Base-by-base conservation (phyloP, 768 basidiomycete species). In the Termitomyces sp. region DNA sequence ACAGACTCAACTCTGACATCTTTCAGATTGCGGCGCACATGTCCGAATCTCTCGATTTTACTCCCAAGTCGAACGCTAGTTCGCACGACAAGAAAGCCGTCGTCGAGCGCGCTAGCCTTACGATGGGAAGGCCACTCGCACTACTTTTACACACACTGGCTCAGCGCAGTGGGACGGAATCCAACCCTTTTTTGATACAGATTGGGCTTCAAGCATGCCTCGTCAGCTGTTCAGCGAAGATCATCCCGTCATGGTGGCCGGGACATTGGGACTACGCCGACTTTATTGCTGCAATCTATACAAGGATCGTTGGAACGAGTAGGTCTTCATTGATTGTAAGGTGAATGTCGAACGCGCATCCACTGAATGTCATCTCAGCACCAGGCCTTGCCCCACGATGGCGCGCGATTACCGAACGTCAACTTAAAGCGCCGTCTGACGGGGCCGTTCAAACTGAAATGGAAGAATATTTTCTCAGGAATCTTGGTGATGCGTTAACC, bases 221-320 rank as follows among this genome's bases (percentile, higher is more conserved):
- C 62, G 68, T 68, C 59, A 68, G 67, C 47, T 76, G 71, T 56
- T 74, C 71, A 54, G 65, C 64, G 58, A 73, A 68, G 59, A 73
- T 77, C 63, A 73, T 74, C 64, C 68, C 68, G 59, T 72, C 77
- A 32, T 77, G 76, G 76, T 76, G 73, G 55, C 74, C 74, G 12
- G 68, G 69, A 52, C 72, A 76, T 53, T 77, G 74, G 75, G 75
- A 75, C 19, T 75, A 75, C 41, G 69, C 68, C 23, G 71, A 71
- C 32, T 74, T 78, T 61, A 62, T 77, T 56, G 68, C 68, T 4
- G 69, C 70, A 2, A 57, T 76, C 46, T 73, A 73, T 56, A 67
- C 70, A 27, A 70, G 73, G 21, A 73, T 78, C 31, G 65, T 68
- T 40, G 73, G 72, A 32, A 66, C 69, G 62, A 71, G 75, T 75